Evolutionary conservation across 2,329 filamentous ascomycete species (phyloP).

Genomic region (Sporothrix inflata): DNA sequence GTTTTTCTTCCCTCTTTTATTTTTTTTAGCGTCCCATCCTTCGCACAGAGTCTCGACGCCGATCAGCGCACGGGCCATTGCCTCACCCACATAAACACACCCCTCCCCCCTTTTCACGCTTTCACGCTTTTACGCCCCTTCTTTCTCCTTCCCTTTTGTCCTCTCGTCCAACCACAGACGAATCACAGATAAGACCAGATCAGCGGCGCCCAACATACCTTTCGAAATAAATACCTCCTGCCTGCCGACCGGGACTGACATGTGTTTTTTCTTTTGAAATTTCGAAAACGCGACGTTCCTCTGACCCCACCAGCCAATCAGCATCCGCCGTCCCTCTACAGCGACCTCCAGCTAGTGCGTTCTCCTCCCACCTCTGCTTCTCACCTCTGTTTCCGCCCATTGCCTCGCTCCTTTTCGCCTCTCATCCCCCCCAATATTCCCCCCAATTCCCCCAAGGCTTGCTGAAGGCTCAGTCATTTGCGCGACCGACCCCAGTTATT

Average conservation of each 20-base stretch:
- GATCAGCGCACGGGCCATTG: constrained; percentile 29
- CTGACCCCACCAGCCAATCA: constrained; percentile 33
- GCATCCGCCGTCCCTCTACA: neutral
- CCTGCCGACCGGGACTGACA: constrained; percentile 42
- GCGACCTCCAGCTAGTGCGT: constrained; percentile 26
- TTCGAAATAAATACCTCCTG: constrained; percentile 45
- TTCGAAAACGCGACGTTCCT: constrained; percentile 37
- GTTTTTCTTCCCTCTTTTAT: constrained; percentile 18
- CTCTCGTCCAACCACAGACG: constrained; percentile 36
- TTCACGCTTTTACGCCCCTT: constrained; percentile 1
- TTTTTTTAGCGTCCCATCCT: constrained; percentile 25
- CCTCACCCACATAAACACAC: constrained; percentile 15
- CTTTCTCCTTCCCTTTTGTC: constrained; percentile 18
- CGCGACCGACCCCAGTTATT: neutral
- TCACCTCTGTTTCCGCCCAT: neutral
- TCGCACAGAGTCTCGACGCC: constrained; percentile 25
- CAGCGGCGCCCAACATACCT: constrained; percentile 34
- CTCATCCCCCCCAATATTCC: neutral
- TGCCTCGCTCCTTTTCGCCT: neutral
- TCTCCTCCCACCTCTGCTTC: constrained; percentile 8
- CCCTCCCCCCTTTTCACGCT: constrained; percentile 21
- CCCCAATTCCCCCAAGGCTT: neutral
- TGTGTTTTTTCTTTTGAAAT: constrained; percentile 40
- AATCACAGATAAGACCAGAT: constrained; percentile 40
- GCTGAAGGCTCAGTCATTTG: neutral